A percentile compares a stretch with the other conserved stretches of the same genome.
phyloP scores from a whole-genome alignment of 768 basidiomycete genomes.

The Solioccasus polychromus region DNA sequence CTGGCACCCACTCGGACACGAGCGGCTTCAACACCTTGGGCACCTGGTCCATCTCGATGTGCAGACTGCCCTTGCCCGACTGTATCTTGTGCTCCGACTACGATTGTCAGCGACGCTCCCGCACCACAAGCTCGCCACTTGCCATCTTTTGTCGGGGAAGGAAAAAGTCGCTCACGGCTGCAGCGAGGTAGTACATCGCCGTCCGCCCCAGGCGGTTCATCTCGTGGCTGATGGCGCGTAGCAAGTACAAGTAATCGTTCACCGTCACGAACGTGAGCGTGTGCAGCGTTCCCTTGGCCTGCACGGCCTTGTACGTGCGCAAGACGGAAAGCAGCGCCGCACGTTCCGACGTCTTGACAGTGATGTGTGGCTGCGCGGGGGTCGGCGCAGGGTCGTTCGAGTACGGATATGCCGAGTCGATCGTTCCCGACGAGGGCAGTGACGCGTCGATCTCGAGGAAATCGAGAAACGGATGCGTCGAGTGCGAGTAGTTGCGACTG shows the following conservation, averaged over 20 bases:
- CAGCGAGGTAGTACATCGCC: conserved; percentile 94
- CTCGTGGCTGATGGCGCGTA: conserved; percentile 79
- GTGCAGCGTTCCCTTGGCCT: conserved; percentile 69
- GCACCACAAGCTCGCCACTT: conserved; percentile 23
- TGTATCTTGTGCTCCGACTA: conserved; percentile 99
- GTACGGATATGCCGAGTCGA: conserved; percentile 18
- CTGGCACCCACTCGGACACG: conserved; percentile 89
- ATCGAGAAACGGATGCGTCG: conserved; percentile 96
- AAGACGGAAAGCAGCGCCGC: conserved; percentile 69
- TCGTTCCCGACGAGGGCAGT: conserved; percentile 17
- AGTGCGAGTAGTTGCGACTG: conserved; percentile 96
- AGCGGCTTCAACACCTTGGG: conserved; percentile 93
- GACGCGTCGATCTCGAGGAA: conserved; percentile 68
- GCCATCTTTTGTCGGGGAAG: conserved; percentile 90
- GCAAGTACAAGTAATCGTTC: conserved; percentile 92
- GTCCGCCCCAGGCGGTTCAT: conserved; percentile 65
- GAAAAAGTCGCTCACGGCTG: conserved; percentile 98
- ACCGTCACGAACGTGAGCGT: conserved; percentile 91
- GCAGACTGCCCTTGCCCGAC: conserved; percentile 89
- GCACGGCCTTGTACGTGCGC: conserved; percentile 75
- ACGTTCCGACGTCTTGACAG: conserved; percentile 65
- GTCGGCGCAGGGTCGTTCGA: conserved; percentile 30
- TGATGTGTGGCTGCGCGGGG: conserved; percentile 46
- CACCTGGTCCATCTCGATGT: conserved; percentile 98
- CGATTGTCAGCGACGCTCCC: neutral